Evolutionary conservation across 352 stramenopile species (phyloP).

Genomic region (Phytophthora pinifolia): DNA sequence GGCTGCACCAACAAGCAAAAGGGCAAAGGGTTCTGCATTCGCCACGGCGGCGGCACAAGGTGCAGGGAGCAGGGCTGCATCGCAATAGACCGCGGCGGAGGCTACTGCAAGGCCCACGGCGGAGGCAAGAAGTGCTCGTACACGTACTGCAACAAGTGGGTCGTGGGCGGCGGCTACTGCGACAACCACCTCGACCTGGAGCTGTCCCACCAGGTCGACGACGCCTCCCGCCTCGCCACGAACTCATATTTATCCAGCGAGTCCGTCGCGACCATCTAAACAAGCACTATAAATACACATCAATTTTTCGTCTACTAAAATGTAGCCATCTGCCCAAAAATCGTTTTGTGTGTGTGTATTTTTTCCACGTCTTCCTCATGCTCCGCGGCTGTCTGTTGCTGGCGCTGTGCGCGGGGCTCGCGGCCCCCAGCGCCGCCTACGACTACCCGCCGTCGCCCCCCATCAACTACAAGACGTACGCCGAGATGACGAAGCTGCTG

Average conservation of each 20-base stretch:
- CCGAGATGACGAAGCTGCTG: constrained; percentile 63
- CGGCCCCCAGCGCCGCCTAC: neutral
- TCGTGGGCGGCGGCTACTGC: constrained; percentile 77
- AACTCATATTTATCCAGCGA: constrained; percentile 76
- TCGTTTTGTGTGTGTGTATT: constrained; percentile 14
- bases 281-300: too few species aligned
- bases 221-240: constrained; percentile 55
- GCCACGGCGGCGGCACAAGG: constrained; percentile 77
- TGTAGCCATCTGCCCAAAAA: constrained; percentile 11
- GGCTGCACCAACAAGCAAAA: constrained; percentile 87
- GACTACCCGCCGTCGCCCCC: constrained; percentile 9
- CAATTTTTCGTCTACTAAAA: constrained; percentile 1
- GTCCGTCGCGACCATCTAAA: constrained; percentile 58
- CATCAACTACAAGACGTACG: constrained; percentile 69
- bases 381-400: constrained; percentile 12
- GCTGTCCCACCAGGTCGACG: constrained; percentile 52
- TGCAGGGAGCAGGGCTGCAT: constrained; percentile 66
- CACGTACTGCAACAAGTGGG: constrained; percentile 78
- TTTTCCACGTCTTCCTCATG: constrained; percentile 24
- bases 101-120: constrained; percentile 84
- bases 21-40: constrained; percentile 82
- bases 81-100: constrained; percentile 73
- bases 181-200: constrained; percentile 64
- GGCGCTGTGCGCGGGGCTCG: constrained; percentile 8
- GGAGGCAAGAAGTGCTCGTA: constrained; percentile 79